Evolutionary conservation across 2,329 filamentous ascomycete genomes (phyloP).

Genomic region (Cytospora leucostoma): DNA sequence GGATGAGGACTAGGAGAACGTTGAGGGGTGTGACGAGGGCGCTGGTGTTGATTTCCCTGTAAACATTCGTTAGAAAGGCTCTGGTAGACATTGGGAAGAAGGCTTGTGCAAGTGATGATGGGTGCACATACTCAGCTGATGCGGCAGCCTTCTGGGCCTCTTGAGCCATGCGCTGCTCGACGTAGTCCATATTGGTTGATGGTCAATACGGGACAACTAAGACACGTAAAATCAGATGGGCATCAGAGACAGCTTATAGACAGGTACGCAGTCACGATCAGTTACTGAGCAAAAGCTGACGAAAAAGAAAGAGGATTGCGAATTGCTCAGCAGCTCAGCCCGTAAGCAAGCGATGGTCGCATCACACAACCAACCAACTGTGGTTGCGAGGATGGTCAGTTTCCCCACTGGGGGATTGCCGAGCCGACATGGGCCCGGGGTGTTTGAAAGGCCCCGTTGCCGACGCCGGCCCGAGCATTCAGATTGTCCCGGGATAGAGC

Average conservation of each 20-base stretch:
- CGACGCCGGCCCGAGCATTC: not conserved
- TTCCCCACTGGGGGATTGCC: not conserved
- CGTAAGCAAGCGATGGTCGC: not conserved
- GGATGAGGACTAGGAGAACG: constrained; percentile 56
- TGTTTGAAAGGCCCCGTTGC: not conserved
- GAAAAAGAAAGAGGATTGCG: not conserved
- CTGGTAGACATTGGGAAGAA: constrained; percentile 5
- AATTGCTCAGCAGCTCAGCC: not conserved
- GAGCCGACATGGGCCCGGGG: not conserved
- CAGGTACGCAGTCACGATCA: not conserved
- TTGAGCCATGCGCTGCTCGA: constrained; percentile 57
- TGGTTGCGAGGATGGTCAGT: not conserved
- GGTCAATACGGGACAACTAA: not conserved
- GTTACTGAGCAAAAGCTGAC: not conserved
- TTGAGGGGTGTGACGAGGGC: constrained; percentile 63
- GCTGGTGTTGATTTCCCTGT: constrained; percentile 36
- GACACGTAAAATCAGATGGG: not conserved
- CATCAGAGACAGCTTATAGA: not conserved
- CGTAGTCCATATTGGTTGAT: constrained; percentile 54
- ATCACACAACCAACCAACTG: not conserved
- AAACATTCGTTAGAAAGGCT: constrained; percentile 7
- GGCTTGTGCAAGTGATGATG: constrained; percentile 1
- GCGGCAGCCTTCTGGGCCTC: constrained; percentile 50
- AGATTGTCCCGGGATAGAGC: too few species aligned
- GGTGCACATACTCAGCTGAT: constrained; percentile 10